Evolutionary conservation across 2,329 filamentous ascomycete species (phyloP).

Genomic region (Ambrosiella xylebori): DNA sequence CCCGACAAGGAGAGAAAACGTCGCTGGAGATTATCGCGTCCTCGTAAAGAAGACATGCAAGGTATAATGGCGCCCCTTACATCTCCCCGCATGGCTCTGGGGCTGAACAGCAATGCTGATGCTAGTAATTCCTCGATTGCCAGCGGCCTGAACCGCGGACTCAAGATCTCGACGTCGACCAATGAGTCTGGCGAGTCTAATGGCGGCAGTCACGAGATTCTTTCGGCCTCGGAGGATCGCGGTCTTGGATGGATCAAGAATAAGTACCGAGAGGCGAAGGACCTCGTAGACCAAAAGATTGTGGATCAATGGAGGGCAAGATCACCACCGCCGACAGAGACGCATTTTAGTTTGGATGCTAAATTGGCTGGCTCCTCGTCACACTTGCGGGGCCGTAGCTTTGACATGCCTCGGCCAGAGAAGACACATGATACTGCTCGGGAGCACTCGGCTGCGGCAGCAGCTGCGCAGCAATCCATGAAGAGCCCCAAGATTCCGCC

Average conservation of each 20-base stretch:
- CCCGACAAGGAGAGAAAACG: conserved; percentile 53
- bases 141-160: conserved; percentile 35
- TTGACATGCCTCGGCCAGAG: conserved; percentile 22
- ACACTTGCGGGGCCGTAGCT: conserved; percentile 17
- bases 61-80: conserved; percentile 21
- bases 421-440: conserved; percentile 32
- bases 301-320: conserved; percentile 38
- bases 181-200: conserved; percentile 32
- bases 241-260: conserved; percentile 41
- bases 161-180: conserved; percentile 24
- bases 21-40: conserved; percentile 55
- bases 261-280: conserved; percentile 43
- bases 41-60: conserved; percentile 33
- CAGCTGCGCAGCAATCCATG: conserved; percentile 8
- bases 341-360: conserved; percentile 8
- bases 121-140: conserved; percentile 51
- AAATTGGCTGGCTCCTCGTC: conserved; percentile 15
- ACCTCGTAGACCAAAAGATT: conserved; percentile 35
- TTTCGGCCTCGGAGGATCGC: conserved; percentile 19
- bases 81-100: conserved; percentile 29
- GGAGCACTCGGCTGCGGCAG: conserved; percentile 17
- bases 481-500: conserved; percentile 1
- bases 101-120: conserved; percentile 45
- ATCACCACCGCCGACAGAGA: conserved; percentile 27
- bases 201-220: background rate